Evolutionary conservation across 2,329 filamentous ascomycete species (phyloP).

Genomic region (Ophiostoma tasmaniense): DNA sequence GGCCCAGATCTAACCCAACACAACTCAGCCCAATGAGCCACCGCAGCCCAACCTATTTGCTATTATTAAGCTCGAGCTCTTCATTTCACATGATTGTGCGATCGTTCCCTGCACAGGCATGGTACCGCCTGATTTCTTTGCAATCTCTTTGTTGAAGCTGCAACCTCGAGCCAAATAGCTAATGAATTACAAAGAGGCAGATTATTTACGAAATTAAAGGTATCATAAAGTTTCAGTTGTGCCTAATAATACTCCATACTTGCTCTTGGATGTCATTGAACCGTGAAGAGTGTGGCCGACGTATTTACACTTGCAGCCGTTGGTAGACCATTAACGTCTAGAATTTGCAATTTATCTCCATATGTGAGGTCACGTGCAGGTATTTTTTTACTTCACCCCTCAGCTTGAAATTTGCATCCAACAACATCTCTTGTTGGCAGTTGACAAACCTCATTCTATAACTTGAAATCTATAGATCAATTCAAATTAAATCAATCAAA

Average conservation of each 20-base stretch:
- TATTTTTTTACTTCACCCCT: constrained; percentile 2
- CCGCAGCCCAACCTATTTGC: not conserved
- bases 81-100: not conserved
- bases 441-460: not conserved
- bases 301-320: not conserved
- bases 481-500: not conserved
- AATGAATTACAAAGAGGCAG: not conserved
- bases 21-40: not conserved
- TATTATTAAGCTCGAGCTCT: not conserved
- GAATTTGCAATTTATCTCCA: not conserved
- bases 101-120: not conserved
- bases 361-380: not conserved
- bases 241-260: not conserved
- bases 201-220: not conserved
- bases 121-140: not conserved
- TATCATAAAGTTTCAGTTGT: not conserved
- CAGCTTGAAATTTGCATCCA: not conserved
- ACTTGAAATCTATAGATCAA: not conserved
- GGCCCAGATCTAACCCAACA: not conserved
- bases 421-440: not conserved
- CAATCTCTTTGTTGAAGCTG: not conserved
- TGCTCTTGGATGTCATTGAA: no score
- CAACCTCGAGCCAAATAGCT: not conserved
- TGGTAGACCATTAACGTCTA: not conserved
- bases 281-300: not conserved